Evolutionary conservation across 805 yeast species (phyloP), one percentile per base, ranked within the genome.

Genomic region (Jamesozyma spencerorum): DNA sequence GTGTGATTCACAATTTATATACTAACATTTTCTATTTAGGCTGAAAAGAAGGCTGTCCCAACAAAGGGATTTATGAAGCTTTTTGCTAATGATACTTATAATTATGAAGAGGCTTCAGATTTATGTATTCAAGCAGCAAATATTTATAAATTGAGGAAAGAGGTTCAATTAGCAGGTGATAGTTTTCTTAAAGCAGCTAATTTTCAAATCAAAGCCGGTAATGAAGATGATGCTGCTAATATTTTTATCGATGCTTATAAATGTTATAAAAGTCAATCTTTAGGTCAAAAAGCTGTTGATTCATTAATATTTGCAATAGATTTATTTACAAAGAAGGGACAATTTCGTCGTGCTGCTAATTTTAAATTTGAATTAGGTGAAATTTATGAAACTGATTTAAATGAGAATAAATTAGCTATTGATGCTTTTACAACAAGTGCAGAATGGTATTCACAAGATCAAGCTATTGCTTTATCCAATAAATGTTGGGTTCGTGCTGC

Each of bases 281-380:
- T 79, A 8, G 28, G 92, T 87, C 3, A 68, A 66, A 10, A 44
- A 10, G 95, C 87, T 3, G 53, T 53, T 4, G 72, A 80, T 39
- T 77, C 85, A 4, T 69, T 92, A 47, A 72, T 74, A 42, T 74
- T 73, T 51, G 95, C 97, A 0, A 79, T 90, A 45, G 80, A 77
- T 47, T 72, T 85, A 57, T 90, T 88, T 62, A 86, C 95, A 1
- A 72, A 77, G 47, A 78, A 85, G 51, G 99, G 99, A 11, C 96
- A 90, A 61, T 92, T 92, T 65, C 78, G 98, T 60, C 73, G 97
- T 60, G 96, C 95, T 18, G 98, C 98, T 11, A 86, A 86, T 57
- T 88, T 83, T 66, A 82, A 88, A 58, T 77, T 82, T 69, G 98
- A 92, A 58, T 70, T 92, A 55, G 98, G 88, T 10, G 87, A 79